Evolutionary conservation across 495 filamentous ascomycete genomes (phyloP).

Genomic region (Terfezia boudieri): DNA sequence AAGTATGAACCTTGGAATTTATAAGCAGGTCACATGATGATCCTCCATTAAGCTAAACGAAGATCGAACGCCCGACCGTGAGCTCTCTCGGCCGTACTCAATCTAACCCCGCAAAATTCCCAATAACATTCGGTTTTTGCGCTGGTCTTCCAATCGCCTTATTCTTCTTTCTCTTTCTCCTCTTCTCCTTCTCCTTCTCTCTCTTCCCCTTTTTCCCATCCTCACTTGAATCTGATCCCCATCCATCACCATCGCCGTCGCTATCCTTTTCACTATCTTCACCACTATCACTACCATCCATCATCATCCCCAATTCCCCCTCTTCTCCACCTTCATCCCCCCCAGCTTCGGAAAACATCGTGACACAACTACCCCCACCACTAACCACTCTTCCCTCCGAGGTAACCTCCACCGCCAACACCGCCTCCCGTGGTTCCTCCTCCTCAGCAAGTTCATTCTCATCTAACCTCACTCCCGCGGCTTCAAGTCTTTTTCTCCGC

Average conservation of each 20-base stretch:
- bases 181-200: not conserved
- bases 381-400: constrained; percentile 2
- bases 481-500: not conserved
- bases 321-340: not conserved
- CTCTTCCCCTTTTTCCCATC: not conserved
- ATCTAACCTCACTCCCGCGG: not conserved
- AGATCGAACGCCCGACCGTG: too few species aligned
- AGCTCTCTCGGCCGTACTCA: too few species aligned
- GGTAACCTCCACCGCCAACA: constrained; percentile 12
- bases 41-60: too few species aligned
- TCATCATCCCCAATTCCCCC: not conserved
- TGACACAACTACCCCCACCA: not conserved
- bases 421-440: constrained; percentile 8
- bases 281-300: not conserved
- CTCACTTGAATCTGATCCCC: not conserved
- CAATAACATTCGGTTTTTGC: too few species aligned
- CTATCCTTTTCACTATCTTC: not conserved
- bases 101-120: too few species aligned
- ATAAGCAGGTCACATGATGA: too few species aligned
- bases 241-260: not conserved
- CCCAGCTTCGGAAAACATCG: not conserved
- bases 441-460: not conserved
- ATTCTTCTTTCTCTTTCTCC: not conserved
- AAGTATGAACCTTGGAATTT: too few species aligned
- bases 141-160: too few species aligned